These are phyloP conservation scores for Blastobotrys parvus DNA, from an alignment of 805 yeast genomes.

Conservation along the genomic window DNA sequence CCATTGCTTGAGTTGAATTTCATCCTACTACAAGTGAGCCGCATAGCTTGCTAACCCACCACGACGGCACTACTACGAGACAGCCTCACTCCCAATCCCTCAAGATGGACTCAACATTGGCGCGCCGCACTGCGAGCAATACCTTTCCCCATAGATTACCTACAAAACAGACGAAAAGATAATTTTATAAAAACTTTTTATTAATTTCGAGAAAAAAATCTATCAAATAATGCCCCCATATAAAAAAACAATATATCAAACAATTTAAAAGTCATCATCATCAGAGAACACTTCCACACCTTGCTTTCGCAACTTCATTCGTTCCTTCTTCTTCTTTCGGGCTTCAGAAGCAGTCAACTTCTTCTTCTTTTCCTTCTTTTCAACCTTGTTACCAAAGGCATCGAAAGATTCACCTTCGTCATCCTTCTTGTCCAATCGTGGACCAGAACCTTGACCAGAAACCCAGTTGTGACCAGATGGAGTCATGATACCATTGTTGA, in stretches of 20 bases:
- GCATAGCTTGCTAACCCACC: no score
- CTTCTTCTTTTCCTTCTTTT: constrained; percentile 89
- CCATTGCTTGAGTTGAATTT: no score
- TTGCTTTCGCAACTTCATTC: constrained; percentile 99
- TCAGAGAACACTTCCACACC: constrained; percentile 98
- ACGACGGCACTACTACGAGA: no score
- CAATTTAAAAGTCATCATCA: constrained; percentile 70
- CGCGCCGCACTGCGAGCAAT: no score
- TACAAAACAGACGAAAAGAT: no score
- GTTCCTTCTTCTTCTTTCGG: constrained; percentile 99
- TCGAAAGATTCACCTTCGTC: constrained; percentile 98
- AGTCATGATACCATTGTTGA: constrained; percentile 94
- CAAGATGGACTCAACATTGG: no score
- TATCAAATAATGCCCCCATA: background rate
- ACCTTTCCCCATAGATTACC: no score
- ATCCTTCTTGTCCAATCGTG: constrained; percentile 96
- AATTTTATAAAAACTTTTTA: no score
- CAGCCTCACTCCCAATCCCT: no score
- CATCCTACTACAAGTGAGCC: no score
- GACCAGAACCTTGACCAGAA: constrained; percentile 99
- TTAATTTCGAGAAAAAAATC: background rate
- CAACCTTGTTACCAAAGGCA: constrained; percentile 99
- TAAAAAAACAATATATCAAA: background rate
- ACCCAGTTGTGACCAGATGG: constrained; percentile 99
- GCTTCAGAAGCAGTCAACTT: constrained; percentile 98